Percentiles rank a stretch among this genome's conserved stretches.
Conservation (phyloP, 441 rosid genomes). For the Theobroma grandiflorum region DNA sequence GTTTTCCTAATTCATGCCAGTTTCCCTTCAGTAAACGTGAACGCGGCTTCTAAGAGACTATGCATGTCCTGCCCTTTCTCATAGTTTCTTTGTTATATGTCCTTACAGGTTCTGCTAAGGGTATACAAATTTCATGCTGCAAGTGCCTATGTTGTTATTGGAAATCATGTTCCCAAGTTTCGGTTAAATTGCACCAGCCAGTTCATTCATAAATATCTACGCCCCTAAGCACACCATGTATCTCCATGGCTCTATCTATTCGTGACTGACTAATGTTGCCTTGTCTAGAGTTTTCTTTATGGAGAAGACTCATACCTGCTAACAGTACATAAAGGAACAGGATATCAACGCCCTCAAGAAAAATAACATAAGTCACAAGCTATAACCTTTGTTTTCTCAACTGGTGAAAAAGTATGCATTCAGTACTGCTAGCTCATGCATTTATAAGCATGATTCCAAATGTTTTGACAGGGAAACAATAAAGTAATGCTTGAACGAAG, state of each 20-base stretch:
- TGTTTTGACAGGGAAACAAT: not conserved
- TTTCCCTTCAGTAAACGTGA: not conserved
- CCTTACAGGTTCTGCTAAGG: not conserved
- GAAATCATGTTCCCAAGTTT: not conserved
- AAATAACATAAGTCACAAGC: not conserved
- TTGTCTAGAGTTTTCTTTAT: not conserved
- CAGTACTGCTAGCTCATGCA: not conserved
- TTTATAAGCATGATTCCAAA: not conserved
- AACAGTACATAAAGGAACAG: not conserved
- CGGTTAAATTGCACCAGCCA: not conserved
- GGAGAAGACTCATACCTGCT: not conserved
- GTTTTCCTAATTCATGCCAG: not conserved
- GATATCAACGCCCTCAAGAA: not conserved
- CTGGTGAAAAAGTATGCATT: not conserved
- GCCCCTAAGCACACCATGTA: not conserved
- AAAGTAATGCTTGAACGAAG: not conserved
- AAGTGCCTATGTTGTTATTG: too few relatives aligned
- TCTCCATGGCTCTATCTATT: not conserved
- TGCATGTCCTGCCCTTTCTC: not conserved
- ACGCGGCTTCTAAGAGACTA: not conserved
- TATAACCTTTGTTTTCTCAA: not conserved
- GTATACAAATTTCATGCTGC: too few relatives aligned
- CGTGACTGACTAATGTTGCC: not conserved
- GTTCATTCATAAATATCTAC: not conserved
- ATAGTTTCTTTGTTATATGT: not conserved